Conservation (phyloP, 176 grass and related monocot genomes). For the Hsuehochloa calcarea region DNA sequence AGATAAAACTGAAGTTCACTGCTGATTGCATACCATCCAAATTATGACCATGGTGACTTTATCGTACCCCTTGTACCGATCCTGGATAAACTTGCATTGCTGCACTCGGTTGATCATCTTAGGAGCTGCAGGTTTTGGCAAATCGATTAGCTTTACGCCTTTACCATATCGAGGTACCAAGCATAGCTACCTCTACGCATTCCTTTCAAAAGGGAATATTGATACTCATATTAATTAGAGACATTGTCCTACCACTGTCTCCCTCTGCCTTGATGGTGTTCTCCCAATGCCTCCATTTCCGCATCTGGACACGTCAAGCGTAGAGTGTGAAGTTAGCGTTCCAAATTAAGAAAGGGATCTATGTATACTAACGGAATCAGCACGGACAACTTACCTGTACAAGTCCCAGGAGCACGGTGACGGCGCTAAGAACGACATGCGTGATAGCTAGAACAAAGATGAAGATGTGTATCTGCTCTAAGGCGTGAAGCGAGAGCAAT, state of each 20-base stretch:
- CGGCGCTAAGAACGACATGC: constrained; percentile 65
- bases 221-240: background rate
- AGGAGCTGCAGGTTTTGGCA: constrained; percentile 13
- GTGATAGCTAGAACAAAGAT: constrained; percentile 80
- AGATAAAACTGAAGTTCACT: background rate
- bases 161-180: background rate
- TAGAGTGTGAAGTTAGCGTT: background rate
- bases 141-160: background rate
- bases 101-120: constrained; percentile 43
- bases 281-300: constrained; percentile 67
- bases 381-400: constrained; percentile 44
- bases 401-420: constrained; percentile 66
- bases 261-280: constrained; percentile 33
- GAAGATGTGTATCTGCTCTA: constrained; percentile 89
- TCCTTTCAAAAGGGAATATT: background rate
- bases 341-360: background rate
- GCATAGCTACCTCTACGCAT: background rate
- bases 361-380: background rate
- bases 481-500: constrained; percentile 66
- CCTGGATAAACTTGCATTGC: constrained; percentile 42
- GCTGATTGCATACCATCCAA: constrained; percentile 22
- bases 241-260: constrained; percentile 32
- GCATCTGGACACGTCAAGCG: constrained; percentile 40
- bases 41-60: constrained; percentile 14
- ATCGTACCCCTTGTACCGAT: constrained; percentile 38